Percentiles rank a stretch among this genome's conserved stretches.
Conservation (phyloP, 2,329 filamentous ascomycete species). For the Ambrosiella beaveri region DNA sequence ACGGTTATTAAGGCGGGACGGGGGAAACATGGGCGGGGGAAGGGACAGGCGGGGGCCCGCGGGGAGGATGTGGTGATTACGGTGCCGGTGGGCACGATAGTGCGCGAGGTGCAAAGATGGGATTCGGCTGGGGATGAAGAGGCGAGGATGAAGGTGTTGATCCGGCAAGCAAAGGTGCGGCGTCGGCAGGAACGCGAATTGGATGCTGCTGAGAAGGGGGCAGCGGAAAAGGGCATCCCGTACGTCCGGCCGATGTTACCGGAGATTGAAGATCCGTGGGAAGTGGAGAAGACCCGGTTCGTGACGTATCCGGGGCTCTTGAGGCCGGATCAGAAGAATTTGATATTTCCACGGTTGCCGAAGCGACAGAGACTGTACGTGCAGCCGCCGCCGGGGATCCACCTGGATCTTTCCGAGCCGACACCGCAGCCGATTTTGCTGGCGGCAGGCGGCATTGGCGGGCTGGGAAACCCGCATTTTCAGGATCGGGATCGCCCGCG, state of each 20-base stretch:
- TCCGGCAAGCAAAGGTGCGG: constrained; percentile 20
- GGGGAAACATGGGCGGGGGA: constrained; percentile 65
- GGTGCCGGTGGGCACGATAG: constrained; percentile 82
- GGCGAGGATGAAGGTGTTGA: constrained; percentile 20
- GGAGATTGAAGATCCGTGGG: constrained; percentile 19
- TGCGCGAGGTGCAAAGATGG: constrained; percentile 61
- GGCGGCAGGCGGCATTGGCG: constrained; percentile 73
- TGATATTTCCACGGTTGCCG: constrained; percentile 34
- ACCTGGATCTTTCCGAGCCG: constrained; percentile 54
- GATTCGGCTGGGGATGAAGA: constrained; percentile 60
- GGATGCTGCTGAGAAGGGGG: constrained; percentile 18
- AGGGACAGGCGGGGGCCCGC: constrained; percentile 53
- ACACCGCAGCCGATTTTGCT: constrained; percentile 74
- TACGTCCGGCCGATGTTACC: constrained; percentile 8
- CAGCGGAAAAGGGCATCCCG: constrained; percentile 13
- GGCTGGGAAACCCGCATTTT: constrained; percentile 87
- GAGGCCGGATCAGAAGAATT: constrained; percentile 45
- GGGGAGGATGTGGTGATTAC: constrained; percentile 78
- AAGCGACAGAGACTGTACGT: constrained; percentile 37
- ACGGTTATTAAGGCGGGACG: constrained; percentile 57
- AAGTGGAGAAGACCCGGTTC: constrained; percentile 53
- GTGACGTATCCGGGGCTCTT: constrained; percentile 66
- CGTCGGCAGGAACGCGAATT: constrained; percentile 20
- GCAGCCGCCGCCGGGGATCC: constrained; percentile 57
- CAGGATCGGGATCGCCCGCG: constrained; percentile 54